Evolutionary conservation across 1,284 basidiomycete species (phyloP).

Genomic region (Anthracocystis walkeri): DNA sequence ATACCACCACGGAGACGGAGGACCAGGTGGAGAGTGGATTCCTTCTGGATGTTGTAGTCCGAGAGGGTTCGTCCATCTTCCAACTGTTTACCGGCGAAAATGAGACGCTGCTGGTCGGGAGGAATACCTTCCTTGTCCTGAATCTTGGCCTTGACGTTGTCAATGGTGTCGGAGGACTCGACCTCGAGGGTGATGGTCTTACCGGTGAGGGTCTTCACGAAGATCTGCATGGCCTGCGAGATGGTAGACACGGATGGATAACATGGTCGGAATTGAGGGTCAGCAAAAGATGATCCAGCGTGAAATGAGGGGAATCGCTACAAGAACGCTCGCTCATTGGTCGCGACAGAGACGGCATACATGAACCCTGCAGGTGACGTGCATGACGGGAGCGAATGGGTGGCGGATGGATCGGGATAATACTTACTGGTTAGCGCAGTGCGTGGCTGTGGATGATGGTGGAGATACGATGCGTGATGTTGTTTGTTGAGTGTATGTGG

Average conservation of each 20-base stretch:
- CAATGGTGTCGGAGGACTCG: conserved; percentile 90
- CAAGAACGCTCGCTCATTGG: conserved; percentile 16
- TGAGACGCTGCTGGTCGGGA: conserved; percentile 72
- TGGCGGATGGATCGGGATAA: conserved; percentile 33
- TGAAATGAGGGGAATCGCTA: neutral
- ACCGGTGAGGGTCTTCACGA: conserved; percentile 83
- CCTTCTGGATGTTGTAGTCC: conserved; percentile 71
- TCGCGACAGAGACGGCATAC: conserved; percentile 6
- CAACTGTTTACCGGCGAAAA: conserved; percentile 72
- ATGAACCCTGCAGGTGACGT: conserved; percentile 34
- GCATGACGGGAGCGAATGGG: conserved; percentile 14
- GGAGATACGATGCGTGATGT: neutral
- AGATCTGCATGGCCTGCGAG: conserved; percentile 60
- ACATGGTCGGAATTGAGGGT: neutral
- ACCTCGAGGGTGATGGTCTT: conserved; percentile 97
- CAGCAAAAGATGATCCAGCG: neutral
- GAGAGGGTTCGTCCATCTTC: conserved; percentile 72
- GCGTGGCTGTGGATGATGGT: neutral
- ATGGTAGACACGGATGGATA: neutral
- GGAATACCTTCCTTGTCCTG: conserved; percentile 70
- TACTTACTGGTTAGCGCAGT: conserved; percentile 29
- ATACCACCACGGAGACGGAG: conserved; percentile 67
- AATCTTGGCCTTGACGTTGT: conserved; percentile 76
- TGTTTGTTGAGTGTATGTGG: neutral
- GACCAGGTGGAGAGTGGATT: conserved; percentile 64